Evolutionary conservation across 495 filamentous ascomycete genomes (phyloP).

Genomic region (Podospora conica): DNA sequence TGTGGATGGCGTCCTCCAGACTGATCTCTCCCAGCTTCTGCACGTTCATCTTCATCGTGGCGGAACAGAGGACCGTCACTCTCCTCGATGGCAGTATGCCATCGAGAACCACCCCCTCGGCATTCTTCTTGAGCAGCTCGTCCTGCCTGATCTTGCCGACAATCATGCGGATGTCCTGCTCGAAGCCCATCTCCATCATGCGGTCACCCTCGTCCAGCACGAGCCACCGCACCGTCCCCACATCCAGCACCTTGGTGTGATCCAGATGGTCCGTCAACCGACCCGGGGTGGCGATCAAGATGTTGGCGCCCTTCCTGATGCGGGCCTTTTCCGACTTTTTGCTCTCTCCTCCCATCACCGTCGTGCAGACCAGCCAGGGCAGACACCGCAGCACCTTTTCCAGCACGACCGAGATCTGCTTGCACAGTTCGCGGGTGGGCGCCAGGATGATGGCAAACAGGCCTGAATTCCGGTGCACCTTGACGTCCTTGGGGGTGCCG

Average conservation of each 20-base stretch:
- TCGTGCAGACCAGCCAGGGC: constrained; percentile 83
- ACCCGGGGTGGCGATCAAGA: constrained; percentile 90
- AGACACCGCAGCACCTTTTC: constrained; percentile 76
- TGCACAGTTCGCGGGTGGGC: constrained; percentile 86
- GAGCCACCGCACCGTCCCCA: constrained; percentile 86
- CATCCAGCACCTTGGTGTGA: constrained; percentile 80
- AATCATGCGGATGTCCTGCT: constrained; percentile 75
- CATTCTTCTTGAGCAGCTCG: constrained; percentile 32
- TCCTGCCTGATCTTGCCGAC: constrained; percentile 64
- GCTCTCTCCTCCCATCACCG: constrained; percentile 92
- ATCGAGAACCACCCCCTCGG: constrained; percentile 38
- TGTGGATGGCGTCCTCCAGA: constrained; percentile 84
- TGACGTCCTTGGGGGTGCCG: constrained; percentile 35
- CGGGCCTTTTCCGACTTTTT: constrained; percentile 96
- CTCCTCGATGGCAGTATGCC: constrained; percentile 62
- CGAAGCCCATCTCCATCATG: constrained; percentile 95
- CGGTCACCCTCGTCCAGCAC: constrained; percentile 93
- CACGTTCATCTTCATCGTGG: constrained; percentile 94
- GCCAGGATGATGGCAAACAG: constrained; percentile 88
- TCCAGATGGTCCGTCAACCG: constrained; percentile 84
- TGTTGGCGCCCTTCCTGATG: constrained; percentile 86
- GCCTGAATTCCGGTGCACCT: constrained; percentile 73
- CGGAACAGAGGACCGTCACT: constrained; percentile 89
- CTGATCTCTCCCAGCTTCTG: constrained; percentile 89
- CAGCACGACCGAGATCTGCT: constrained; percentile 82